Conservation (phyloP, 345 rosid genomes). For the Draba incana region DNA sequence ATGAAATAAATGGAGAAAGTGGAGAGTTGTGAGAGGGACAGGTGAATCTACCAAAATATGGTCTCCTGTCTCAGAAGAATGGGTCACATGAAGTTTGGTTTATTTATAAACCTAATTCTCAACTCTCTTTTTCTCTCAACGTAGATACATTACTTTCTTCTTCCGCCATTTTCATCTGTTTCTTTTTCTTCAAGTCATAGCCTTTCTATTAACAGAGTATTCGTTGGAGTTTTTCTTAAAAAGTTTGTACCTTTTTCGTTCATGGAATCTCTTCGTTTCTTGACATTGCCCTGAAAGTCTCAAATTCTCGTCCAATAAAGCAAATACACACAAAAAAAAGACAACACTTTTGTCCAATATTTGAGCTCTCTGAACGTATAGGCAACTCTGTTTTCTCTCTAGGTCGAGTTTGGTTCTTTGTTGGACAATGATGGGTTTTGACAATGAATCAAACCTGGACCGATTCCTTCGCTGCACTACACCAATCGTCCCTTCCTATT, state of each 20-base stretch:
- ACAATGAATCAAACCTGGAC: conserved; percentile 39
- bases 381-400: not conserved
- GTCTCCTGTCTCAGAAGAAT: conserved; percentile 32
- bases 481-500: conserved; percentile 31
- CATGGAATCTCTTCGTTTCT: conserved; percentile 27
- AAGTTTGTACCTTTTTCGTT: not conserved
- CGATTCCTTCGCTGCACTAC: conserved; percentile 38
- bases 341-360: conserved; percentile 29
- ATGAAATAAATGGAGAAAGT: conserved; percentile 32
- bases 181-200: conserved; percentile 5
- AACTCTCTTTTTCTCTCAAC: conserved; percentile 16
- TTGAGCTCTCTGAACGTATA: conserved; percentile 12
- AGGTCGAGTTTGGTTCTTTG: conserved; percentile 23
- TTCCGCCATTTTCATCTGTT: not conserved
- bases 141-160: conserved; percentile 3
- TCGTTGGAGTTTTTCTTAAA: conserved; percentile 7
- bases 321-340: not conserved
- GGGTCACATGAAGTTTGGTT: conserved; percentile 36
- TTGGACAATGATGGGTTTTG: conserved; percentile 24
- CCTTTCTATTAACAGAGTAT: conserved; percentile 16
- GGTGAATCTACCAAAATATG: conserved; percentile 34
- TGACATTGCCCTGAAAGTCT: conserved; percentile 40
- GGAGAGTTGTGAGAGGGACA: conserved; percentile 32
- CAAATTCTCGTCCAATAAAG: conserved; percentile 29
- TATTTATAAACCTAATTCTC: conserved; percentile 22